A percentile compares a stretch with the other conserved stretches of the same genome.
phyloP scores from a whole-genome alignment of 2,329 filamentous ascomycete species.

The Apiospora koreana region DNA sequence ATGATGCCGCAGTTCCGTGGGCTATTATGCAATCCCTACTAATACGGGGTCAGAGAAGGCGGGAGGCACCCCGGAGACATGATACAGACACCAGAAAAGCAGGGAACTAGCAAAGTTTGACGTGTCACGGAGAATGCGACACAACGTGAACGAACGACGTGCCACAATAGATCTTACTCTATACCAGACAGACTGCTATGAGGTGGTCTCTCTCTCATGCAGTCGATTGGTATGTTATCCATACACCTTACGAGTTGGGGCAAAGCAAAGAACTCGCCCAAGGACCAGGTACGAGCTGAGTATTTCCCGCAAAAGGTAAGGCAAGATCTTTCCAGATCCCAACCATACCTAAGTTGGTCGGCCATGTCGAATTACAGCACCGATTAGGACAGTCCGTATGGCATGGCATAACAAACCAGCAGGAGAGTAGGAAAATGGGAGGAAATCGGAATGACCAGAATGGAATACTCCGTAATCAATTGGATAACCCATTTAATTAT shows the following conservation, averaged over 20 bases:
- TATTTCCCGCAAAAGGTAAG: not conserved
- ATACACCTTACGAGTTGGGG: too few species aligned
- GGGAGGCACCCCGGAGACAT: not conserved
- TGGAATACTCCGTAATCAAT: too few species aligned
- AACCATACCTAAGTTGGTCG: too few species aligned
- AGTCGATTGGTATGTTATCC: too few species aligned
- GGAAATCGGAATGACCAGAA: too few species aligned
- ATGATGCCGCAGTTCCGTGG: not conserved
- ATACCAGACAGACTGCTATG: not conserved
- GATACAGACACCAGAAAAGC: not conserved
- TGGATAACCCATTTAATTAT: too few species aligned
- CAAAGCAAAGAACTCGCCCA: too few species aligned
- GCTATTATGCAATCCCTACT: not conserved
- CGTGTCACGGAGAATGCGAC: not conserved
- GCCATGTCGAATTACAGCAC: too few species aligned
- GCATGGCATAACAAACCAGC: too few species aligned
- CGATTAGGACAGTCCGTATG: too few species aligned
- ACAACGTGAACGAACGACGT: not conserved
- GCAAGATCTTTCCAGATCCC: not conserved
- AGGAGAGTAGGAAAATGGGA: too few species aligned
- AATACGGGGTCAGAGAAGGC: not conserved
- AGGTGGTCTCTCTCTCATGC: not conserved
- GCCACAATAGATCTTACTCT: not conserved
- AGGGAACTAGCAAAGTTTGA: not conserved
- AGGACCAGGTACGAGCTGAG: not conserved